Percentiles rank a stretch among this genome's conserved stretches.
Conservation (phyloP, 148 eudicot species). For the Arctostaphylos glauca region DNA sequence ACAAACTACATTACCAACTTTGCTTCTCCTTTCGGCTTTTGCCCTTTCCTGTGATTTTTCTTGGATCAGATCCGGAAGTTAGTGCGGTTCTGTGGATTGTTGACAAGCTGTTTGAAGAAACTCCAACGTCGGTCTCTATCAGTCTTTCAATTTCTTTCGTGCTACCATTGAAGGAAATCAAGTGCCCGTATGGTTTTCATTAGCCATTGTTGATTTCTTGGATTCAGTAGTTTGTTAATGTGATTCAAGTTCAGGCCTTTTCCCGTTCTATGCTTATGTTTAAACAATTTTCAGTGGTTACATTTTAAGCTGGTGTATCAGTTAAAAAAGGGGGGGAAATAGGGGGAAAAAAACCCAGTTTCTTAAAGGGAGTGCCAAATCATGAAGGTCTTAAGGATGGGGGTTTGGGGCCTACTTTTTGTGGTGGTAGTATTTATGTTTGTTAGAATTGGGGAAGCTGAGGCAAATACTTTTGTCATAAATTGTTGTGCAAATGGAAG, state of each 20-base stretch:
- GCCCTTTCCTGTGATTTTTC: neutral
- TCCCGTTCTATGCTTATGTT: neutral
- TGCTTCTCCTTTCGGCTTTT: neutral
- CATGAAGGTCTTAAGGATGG: neutral
- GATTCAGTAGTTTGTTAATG: neutral
- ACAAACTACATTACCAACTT: neutral
- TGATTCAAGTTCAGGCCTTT: neutral
- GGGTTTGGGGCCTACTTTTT: neutral
- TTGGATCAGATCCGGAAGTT: slow-evolving; percentile 3
- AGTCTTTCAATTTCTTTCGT: neutral
- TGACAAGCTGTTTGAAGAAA: slow-evolving; percentile 1
- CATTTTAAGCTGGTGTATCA: too few species aligned
- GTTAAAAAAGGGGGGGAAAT: neutral
- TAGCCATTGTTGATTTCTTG: slow-evolving; percentile 2
- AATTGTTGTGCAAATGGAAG: slow-evolving; percentile 16
- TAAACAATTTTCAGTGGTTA: neutral
- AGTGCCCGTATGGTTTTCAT: neutral
- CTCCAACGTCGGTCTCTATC: neutral
- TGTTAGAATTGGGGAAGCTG: slow-evolving; percentile 14
- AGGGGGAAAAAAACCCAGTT: neutral
- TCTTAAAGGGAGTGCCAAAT: neutral
- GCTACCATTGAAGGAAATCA: neutral
- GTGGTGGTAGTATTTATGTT: neutral
- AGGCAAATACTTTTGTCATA: slow-evolving; percentile 10
- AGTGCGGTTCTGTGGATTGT: neutral